Evolutionary conservation across 192 early-diverging fungal species (phyloP).

Genomic region (Coemansia aciculifera): DNA sequence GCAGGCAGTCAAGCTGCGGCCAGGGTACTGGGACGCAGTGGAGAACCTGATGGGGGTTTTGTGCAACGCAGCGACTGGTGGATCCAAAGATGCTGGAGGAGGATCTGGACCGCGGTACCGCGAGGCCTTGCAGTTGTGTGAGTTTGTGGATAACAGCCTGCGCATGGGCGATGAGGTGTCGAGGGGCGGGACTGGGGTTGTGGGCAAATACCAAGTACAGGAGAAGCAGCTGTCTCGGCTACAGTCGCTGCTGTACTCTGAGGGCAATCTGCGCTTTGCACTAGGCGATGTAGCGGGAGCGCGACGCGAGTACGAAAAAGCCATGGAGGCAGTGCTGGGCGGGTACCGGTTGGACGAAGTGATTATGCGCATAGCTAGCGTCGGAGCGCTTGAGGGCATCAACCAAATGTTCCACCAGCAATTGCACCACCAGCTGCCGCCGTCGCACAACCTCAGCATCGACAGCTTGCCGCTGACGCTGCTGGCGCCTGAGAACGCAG

Average conservation of each 20-base stretch:
- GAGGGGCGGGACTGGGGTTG: constrained; percentile 6
- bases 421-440: constrained; percentile 26
- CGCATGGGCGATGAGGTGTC: constrained; percentile 20
- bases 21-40: constrained; percentile 91
- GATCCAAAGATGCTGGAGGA: neutral
- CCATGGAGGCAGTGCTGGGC: constrained; percentile 71
- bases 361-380: constrained; percentile 50
- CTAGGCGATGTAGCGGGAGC: constrained; percentile 70
- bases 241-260: constrained; percentile 82
- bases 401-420: constrained; percentile 50
- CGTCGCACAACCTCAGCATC: constrained; percentile 27
- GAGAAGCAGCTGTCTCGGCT: constrained; percentile 69
- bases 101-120: constrained; percentile 59
- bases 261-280: constrained; percentile 81
- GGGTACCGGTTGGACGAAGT: constrained; percentile 51
- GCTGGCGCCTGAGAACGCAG: constrained; percentile 60
- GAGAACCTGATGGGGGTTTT: constrained; percentile 85
- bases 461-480: constrained; percentile 58
- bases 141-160: constrained; percentile 70
- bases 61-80: constrained; percentile 48
- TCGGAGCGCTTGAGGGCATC: constrained; percentile 41
- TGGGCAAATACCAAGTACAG: constrained; percentile 51
- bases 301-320: constrained; percentile 81
- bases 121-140: constrained; percentile 83
- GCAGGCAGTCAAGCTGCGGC: constrained; percentile 76